phyloP scores from a whole-genome alignment of 768 basidiomycete species.

The Pleurotus cornucopiae region DNA sequence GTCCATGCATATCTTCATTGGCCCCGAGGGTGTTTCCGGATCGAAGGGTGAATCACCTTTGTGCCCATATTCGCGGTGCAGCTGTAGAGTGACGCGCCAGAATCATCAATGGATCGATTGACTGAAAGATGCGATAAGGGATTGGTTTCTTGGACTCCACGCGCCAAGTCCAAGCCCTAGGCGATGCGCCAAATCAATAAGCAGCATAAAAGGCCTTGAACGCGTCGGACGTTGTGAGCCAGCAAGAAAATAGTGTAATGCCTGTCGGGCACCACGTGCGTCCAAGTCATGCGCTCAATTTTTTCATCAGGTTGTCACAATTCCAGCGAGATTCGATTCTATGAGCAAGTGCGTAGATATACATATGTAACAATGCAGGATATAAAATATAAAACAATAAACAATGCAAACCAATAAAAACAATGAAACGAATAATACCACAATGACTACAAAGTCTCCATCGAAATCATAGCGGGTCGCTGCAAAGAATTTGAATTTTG shows the following conservation, averaged over 20 bases:
- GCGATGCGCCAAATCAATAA: too few relatives aligned
- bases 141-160: background rate
- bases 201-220: too few relatives aligned
- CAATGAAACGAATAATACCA: background rate
- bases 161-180: too few relatives aligned
- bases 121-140: background rate
- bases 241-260: too few relatives aligned
- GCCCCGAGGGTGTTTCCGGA: too few relatives aligned
- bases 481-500: constrained; percentile 23
- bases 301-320: too few relatives aligned
- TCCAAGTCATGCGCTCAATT: too few relatives aligned
- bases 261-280: too few relatives aligned
- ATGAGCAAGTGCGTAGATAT: background rate
- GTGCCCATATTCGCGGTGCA: background rate
- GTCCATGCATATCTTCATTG: too few relatives aligned
- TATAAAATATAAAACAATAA: background rate
- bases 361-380: background rate
- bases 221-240: too few relatives aligned
- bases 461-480: background rate
- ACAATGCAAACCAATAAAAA: background rate
- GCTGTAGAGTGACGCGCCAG: background rate
- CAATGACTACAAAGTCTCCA: background rate
- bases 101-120: background rate
- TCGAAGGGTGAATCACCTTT: background rate
- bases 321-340: too few relatives aligned